Evolutionary conservation across 495 filamentous ascomycete species (phyloP).

Genomic region (Aspergillus baeticus): DNA sequence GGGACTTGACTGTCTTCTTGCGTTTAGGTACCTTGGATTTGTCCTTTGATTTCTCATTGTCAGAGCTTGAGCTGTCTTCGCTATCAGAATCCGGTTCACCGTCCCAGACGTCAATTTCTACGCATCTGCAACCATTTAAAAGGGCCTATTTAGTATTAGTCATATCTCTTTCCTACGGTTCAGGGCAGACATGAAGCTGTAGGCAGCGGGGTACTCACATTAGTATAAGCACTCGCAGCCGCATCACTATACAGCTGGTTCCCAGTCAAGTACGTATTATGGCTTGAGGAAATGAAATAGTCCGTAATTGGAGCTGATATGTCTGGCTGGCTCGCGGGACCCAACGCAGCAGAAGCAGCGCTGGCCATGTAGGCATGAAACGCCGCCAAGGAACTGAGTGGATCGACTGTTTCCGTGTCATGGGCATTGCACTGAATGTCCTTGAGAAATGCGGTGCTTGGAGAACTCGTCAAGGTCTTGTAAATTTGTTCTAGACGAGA

Average conservation of each 20-base stretch:
- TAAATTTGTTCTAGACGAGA: constrained; percentile 36
- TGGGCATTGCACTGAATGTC: constrained; percentile 27
- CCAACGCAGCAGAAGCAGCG: constrained; percentile 43
- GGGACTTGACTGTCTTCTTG: constrained; percentile 27
- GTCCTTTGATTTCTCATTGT: constrained; percentile 19
- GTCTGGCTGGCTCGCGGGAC: constrained; percentile 42
- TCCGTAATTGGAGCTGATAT: constrained; percentile 69
- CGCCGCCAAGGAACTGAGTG: constrained; percentile 40
- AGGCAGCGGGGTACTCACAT: constrained; percentile 47
- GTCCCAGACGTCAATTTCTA: constrained; percentile 97
- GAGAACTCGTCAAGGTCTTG: constrained; percentile 18
- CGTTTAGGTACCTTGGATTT: constrained; percentile 20
- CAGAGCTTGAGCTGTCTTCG: constrained; percentile 26
- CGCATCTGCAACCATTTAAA: constrained; percentile 80
- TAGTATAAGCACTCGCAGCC: constrained; percentile 78
- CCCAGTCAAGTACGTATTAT: constrained; percentile 92
- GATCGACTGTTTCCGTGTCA: constrained; percentile 11
- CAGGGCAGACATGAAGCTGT: neutral
- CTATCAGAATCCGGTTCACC: constrained; percentile 55
- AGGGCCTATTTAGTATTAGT: constrained; percentile 50
- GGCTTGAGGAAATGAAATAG: constrained; percentile 90
- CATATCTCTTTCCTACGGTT: neutral
- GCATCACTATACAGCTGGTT: constrained; percentile 87
- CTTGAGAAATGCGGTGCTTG: constrained; percentile 21
- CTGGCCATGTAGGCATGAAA: constrained; percentile 65